Conservation (phyloP, 2,329 filamentous ascomycete genomes). For the Thyridium curvatum region DNA sequence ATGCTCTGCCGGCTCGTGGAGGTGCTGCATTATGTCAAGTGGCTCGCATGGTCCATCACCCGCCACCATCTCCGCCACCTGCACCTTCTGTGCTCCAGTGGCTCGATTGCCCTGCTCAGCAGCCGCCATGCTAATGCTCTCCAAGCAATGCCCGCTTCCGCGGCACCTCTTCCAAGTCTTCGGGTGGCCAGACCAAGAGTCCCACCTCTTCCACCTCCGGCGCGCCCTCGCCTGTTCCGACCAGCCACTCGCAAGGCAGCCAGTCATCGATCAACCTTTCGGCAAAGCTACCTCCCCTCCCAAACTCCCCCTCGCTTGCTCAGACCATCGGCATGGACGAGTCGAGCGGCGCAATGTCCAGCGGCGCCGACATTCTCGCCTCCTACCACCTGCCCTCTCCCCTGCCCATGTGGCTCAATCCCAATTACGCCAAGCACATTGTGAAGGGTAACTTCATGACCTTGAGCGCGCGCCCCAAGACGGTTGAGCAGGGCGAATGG, state of each 20-base stretch:
- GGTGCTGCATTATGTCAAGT: no score
- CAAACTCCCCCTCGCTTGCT: conserved; percentile 57
- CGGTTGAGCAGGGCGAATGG: conserved; percentile 82
- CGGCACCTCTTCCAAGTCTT: not conserved
- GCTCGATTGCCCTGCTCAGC: no score
- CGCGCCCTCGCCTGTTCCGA: no score
- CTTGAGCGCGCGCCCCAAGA: conserved; percentile 73
- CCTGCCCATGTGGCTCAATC: conserved; percentile 58
- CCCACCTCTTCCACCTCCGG: not conserved
- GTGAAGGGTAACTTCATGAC: conserved; percentile 92
- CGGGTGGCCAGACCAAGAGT: conserved; percentile 1
- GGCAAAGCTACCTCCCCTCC: conserved; percentile 54
- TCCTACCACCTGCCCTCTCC: conserved; percentile 29
- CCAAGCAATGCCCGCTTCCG: conserved; percentile 4
- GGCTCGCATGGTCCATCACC: no score
- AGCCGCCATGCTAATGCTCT: no score
- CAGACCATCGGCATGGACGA: conserved; percentile 66
- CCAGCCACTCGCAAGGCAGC: conserved; percentile 33
- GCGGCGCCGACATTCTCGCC: conserved; percentile 48
- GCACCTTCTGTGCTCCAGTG: no score
- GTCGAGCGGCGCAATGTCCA: conserved; percentile 38
- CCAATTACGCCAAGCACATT: conserved; percentile 65
- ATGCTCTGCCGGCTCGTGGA: no score
- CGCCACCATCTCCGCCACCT: no score
- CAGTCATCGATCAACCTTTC: conserved; percentile 46